Base-by-base conservation (phyloP, 129 eudicot genomes). In the Centrapalus pauciflorus region DNA sequence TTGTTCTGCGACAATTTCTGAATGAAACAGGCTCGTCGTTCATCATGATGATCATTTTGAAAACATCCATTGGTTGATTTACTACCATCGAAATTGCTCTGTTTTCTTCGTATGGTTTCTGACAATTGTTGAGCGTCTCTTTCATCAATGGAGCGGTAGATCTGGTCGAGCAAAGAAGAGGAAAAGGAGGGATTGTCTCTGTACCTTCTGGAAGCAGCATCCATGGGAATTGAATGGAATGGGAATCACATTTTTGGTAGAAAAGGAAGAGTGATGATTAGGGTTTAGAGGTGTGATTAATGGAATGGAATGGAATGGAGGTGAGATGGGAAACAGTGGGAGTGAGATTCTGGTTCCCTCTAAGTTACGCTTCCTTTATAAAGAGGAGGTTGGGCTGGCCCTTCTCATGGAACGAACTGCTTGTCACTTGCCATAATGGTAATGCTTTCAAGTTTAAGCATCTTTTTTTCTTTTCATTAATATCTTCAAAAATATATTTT, bases 131-230 rank as follows among this genome's bases (percentile, higher is more conserved):
- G 58, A 37, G 10, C 60, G 0, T 26, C 64, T 3, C 59, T 72
- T 48, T 76, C 73, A 54, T 88, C 95, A 16, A 90, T 84, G 2
- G 97, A 87, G 10, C 82, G 89, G 54, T 90, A 90, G 67, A 87
- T 87, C 5, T 86, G 75, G 46, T 90, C 93, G 58, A 90, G 92
- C 7, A 90, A 81, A 4, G 86, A 55, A 3, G 97, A 87, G 5
- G 95, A 87, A 71, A 90, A 90, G 1, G 97, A 87, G 14, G 87
- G 84, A 35, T 54, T 63, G 19, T 71, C 55, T 25, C 55, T 30
- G 30, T 33, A 35, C 3, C 69, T 64, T 24, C 68, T 63, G 67
- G 64, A 72, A 71, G 35, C 34, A 40, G n/a, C n/a, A n/a, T n/a
- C n/a, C n/a, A n/a, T n/a, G n/a, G n/a, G n/a, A n/a, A n/a, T n/a